Evolutionary conservation across 305 asterid genomes (phyloP), one percentile per base, ranked within the genome.

Genomic region (Fraxinus dipetala): DNA sequence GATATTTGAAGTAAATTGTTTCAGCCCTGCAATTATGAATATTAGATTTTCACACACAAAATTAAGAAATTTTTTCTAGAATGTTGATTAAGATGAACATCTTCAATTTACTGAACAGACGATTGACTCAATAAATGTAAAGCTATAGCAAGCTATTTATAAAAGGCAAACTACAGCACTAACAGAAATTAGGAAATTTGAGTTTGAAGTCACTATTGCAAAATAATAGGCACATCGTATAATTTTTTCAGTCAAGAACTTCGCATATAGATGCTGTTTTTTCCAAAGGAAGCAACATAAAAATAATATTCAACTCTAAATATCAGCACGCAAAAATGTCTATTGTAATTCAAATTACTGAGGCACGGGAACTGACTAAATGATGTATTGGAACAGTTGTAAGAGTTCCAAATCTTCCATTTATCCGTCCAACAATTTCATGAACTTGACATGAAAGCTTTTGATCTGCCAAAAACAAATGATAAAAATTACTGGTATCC

Each of bases 341-440:
- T 24, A 8, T 24, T 63, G 72, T 63, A 63, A 63, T 63, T 63
- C 5, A 63, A 63, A 63, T 63, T 22, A 24, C 51, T 3, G 65
- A 83, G 87, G 85, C 61, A 75, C 28, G 10, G 32, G 40, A 81
- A 83, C 90, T 87, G 79, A 91, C 94, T 77, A 89, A 84, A 87
- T 89, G 93, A 86, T 91, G 94, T 75, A 91, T 87, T n/a, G 94
- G 94, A 36, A 91, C 94, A 77, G 91, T 81, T 43, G 93, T 89
- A 72, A 91, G 91, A 59, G 88, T 80, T 81, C 94, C 94, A 65
- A 91, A 91, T 85, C 91, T 89, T 81, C 92, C 93, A 76, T 91
- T 91, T 45, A 91, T 91, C 86, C 94, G 81, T 63, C 94, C 93
- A 79, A 91, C 94, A 79, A 91, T 91, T 85, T 91, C 94, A 86